Conservation (phyloP, 495 filamentous ascomycete genomes). For the Cercophora newfieldiana region DNA sequence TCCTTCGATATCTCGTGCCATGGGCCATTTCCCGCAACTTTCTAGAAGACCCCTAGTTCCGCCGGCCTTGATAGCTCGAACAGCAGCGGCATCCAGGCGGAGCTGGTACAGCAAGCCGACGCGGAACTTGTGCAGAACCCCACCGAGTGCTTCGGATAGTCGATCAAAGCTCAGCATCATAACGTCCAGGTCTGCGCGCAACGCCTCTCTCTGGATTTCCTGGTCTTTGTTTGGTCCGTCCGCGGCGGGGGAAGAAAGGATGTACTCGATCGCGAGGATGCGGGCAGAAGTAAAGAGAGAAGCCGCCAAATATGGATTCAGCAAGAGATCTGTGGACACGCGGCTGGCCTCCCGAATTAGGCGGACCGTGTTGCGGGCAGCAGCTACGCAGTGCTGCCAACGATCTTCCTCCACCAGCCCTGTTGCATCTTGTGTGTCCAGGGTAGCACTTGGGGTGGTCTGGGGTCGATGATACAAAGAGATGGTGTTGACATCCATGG, state of each 20-base stretch:
- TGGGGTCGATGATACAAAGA: conserved; percentile 2
- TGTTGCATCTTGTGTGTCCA: background rate
- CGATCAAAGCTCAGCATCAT: conserved; percentile 2
- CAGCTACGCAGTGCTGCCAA: conserved; percentile 6
- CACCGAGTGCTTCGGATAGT: background rate
- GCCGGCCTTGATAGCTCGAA: background rate
- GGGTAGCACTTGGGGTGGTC: background rate
- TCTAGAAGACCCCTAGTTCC: conserved; percentile 5
- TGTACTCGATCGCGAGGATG: conserved; percentile 7
- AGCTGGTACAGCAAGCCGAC: conserved; percentile 10
- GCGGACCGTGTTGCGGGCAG: conserved; percentile 4
- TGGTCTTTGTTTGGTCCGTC: background rate
- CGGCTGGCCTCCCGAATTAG: conserved; percentile 7
- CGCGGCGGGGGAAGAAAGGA: background rate
- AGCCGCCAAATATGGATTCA: conserved; percentile 5
- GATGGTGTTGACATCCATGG: conserved; percentile 10
- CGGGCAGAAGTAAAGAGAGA: conserved; percentile 7
- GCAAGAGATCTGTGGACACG: conserved; percentile 8
- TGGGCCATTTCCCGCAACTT: conserved; percentile 6
- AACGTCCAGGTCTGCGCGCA: conserved; percentile 6
- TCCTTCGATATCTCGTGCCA: background rate
- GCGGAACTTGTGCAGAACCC: conserved; percentile 10
- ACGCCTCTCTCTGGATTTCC: background rate
- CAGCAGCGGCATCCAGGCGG: background rate
- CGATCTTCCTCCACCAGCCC: background rate